Evolutionary conservation across 768 basidiomycete genomes (phyloP), one percentile per base, ranked within the genome.

Genomic region (Cantharellus anzutake): DNA sequence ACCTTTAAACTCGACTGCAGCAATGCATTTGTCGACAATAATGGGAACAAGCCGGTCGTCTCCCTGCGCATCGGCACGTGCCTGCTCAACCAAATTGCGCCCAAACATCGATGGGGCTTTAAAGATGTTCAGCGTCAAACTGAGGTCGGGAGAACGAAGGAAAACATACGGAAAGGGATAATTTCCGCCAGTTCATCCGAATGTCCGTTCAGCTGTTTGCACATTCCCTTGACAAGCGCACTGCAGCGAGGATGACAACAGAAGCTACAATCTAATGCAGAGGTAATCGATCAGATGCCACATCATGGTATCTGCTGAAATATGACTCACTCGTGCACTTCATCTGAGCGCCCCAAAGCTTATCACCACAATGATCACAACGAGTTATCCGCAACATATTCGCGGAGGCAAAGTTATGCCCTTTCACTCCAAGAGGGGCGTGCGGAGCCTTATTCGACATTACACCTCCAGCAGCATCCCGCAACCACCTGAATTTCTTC

Each of bases 281-380:
- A 0, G 1, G 52, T 11, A 55, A 11, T 11, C 11, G 7, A 37
- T 55, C 52, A 55, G 1, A 11, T 48, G 29, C 44, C 29, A 37
- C 7, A 55, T 48, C 11, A 48, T 29, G 11, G 44, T 11, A 11
- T 48, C 11, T 55, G 11, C 52, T 37, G 52, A 39, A 35, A 51
- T 39, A 20, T 51, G 5, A 75, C 89, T 68, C 67, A 91, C 94
- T 76, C 64, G 83, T 79, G 68, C 96, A 99, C 40, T 88, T 83
- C 58, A 88, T 75, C 67, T 93, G 91, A n/a, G 92, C 80, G 4
- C 94, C 94, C 92, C 93, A 99, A 82, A 98, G 82, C 75, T 98
- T 99, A 68, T 98, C 96, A 41, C 83, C 84, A 68, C 96, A 99
- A 59, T 93, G 84, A 66, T 98, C 96, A 68, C 96, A 99, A 48